A percentile compares a stretch with the other conserved stretches of the same genome.
These are phyloP conservation scores for Rhytidiadelphus loreus DNA, from an alignment of 225 moss, liverwort and hornwort species.

Conservation along the genomic window DNA sequence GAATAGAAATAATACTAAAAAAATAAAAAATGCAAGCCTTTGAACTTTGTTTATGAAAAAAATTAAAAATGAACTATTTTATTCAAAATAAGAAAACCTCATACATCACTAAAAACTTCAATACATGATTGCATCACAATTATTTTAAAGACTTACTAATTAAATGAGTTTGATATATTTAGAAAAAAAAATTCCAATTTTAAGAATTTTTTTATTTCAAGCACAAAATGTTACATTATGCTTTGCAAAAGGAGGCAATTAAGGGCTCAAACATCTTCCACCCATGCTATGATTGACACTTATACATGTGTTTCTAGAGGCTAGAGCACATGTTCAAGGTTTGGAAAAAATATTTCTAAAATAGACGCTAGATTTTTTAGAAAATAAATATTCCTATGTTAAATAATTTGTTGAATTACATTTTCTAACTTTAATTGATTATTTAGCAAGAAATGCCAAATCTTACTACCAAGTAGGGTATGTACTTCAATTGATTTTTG, in stretches of 20 bases:
- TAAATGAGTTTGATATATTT: neutral
- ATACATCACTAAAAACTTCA: neutral
- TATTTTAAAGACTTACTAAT: neutral
- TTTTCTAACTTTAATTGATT: neutral
- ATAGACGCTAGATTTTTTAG: accelerated
- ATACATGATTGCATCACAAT: neutral
- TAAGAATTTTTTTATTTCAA: neutral
- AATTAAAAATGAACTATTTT: neutral
- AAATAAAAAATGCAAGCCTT: neutral
- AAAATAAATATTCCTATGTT: neutral
- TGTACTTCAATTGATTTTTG: neutral
- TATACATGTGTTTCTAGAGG: neutral
- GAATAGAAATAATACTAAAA: neutral
- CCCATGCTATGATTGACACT: no score
- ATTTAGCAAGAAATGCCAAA: neutral
- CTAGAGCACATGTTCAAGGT: accelerated
- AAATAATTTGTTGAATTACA: accelerated
- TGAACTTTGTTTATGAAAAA: neutral
- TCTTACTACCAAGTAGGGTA: accelerated
- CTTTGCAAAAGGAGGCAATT: neutral
- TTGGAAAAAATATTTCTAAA: neutral
- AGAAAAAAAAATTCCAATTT: neutral
- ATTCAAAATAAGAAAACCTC: neutral
- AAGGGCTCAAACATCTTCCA: neutral
- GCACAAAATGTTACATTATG: neutral